These are phyloP conservation scores for Tylopilus plumbeoviolaceoides DNA, from an alignment of 768 basidiomycete species.

Conservation along the genomic window DNA sequence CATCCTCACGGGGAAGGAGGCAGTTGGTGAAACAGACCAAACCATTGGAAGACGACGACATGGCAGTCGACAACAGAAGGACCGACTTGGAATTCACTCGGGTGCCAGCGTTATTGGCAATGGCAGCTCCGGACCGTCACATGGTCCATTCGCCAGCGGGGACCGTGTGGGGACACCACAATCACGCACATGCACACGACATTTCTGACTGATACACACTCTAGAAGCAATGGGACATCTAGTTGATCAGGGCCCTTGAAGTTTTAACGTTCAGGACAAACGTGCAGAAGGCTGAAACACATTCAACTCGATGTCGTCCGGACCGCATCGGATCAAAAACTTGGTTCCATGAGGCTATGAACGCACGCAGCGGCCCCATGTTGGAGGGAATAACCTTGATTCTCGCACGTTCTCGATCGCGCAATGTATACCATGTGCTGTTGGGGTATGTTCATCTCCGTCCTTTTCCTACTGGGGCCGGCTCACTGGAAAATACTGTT, in stretches of 20 bases:
- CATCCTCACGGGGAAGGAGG: slow-evolving; percentile 74
- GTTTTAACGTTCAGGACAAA: background rate
- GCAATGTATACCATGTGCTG: slow-evolving; percentile 15
- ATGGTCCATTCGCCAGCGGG: background rate
- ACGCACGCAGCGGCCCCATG: slow-evolving; percentile 17
- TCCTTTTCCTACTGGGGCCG: too few relatives aligned
- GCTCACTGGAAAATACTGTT: background rate
- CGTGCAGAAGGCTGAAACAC: background rate
- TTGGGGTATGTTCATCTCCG: too few relatives aligned
- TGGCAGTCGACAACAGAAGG: slow-evolving; percentile 13
- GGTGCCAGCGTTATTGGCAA: background rate
- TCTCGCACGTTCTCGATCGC: slow-evolving; percentile 28
- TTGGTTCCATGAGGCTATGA: slow-evolving; percentile 14
- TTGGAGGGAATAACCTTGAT: slow-evolving; percentile 35
- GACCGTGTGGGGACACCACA: background rate
- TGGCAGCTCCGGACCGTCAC: background rate
- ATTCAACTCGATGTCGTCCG: background rate
- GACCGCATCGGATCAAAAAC: too few relatives aligned
- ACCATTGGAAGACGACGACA: slow-evolving; percentile 43
- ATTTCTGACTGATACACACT: background rate
- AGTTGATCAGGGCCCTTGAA: too few relatives aligned
- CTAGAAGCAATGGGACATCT: background rate
- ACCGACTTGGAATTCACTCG: background rate
- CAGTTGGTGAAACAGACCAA: slow-evolving; percentile 89
- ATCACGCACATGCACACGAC: background rate